Base-by-base conservation (phyloP, 371 early-diverging fungal species). In the Catenaria anguillulae region DNA sequence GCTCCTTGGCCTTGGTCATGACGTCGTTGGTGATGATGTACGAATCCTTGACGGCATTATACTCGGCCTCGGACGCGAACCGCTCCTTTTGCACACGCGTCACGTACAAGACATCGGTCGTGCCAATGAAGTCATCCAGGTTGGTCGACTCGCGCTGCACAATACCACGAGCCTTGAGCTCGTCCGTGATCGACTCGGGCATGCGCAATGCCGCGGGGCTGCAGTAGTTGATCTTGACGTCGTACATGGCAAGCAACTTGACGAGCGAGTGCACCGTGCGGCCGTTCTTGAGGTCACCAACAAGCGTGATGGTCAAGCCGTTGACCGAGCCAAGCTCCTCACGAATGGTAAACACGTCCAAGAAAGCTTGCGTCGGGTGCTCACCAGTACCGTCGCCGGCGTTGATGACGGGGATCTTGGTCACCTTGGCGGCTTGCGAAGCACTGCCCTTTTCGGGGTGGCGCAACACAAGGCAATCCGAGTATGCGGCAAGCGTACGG, bases 341-440 rank as follows among this genome's bases (percentile, higher is more conserved):
- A 36, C 92, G 87, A 66, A 90, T 90, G 23, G 95, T 95, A 69
- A 87, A 97, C 26, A 84, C 80, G 72, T 97, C 97, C 63, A 97
- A 78, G 82, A 95, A 88, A 54, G 96, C 97, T 63, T 97, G 97
- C 26, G 93, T 90, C 35, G 97, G 97, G 75, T 97, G 97, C 77
- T 95, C 97, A 50, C 97, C 96, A 60, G 85, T 79, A 66, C 97
- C 97, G 71, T 95, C 96, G 65, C 97, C 95, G 55, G 93, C 96
- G 69, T 93, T 95, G 74, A 97, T 88, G 43, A 97, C 79, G 24
- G 95, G 96, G 17, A 93, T 85, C 74, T 83, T 86, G 59, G 88
- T 82, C 74, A 80, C 85, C 74, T 89, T 90, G 63, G 95, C 88
- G 36, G 93, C 96, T 34, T 78, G 67, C 62, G 82, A 72, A 37